Evolutionary conservation across 1,284 basidiomycete species (phyloP).

Genomic region (Leccinum subrobustum): DNA sequence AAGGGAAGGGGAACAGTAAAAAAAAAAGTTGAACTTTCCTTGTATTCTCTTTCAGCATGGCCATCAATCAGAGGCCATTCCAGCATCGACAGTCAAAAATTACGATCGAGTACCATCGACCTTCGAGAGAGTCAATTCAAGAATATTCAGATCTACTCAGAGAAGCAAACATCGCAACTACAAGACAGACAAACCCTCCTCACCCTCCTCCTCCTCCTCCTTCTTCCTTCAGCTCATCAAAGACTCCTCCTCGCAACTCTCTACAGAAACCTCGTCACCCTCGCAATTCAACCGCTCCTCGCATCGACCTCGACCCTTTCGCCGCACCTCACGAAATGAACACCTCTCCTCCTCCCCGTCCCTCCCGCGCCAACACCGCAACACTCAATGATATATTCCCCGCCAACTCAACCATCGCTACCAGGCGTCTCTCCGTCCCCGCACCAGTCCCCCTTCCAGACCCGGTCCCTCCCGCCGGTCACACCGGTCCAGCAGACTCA

Average conservation of each 20-base stretch:
- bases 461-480: slow-evolving; percentile 40
- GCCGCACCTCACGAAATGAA: slow-evolving; percentile 32
- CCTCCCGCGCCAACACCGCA: slow-evolving; percentile 78
- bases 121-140: slow-evolving; percentile 62
- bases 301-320: slow-evolving; percentile 58
- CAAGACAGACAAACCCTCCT: background rate
- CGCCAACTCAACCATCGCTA: slow-evolving; percentile 31
- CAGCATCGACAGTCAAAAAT: slow-evolving; percentile 59
- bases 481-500: slow-evolving; percentile 40
- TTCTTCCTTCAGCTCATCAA: slow-evolving; percentile 37
- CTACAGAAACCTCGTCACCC: slow-evolving; percentile 54
- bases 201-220: slow-evolving; percentile 43
- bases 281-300: slow-evolving; percentile 40
- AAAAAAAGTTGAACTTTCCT: background rate
- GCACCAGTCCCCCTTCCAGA: slow-evolving; percentile 28
- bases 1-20: background rate
- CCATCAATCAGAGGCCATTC: slow-evolving; percentile 36
- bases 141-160: slow-evolving; percentile 70
- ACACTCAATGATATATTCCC: slow-evolving; percentile 71
- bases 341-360: slow-evolving; percentile 63
- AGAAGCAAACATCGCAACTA: slow-evolving; percentile 44
- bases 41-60: background rate
- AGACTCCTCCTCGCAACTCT: slow-evolving; percentile 50
- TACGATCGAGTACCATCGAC: slow-evolving; percentile 72
- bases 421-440: slow-evolving; percentile 56